Evolutionary conservation across 1,284 basidiomycete species (phyloP).

Genomic region (Trametes sp.): DNA sequence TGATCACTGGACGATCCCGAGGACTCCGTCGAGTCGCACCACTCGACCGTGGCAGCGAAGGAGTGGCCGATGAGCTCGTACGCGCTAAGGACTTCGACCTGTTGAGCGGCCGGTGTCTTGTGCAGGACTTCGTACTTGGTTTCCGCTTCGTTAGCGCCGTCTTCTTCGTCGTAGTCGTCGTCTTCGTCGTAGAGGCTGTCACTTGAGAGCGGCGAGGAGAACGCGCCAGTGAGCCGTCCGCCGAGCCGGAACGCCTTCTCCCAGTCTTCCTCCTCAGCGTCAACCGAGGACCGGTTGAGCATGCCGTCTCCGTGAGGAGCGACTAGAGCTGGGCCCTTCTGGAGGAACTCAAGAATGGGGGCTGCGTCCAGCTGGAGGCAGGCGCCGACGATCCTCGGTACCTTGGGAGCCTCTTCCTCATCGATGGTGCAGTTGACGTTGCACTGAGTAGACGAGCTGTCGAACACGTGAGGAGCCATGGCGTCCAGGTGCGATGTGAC

Average conservation of each 20-base stretch:
- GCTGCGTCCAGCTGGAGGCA: not conserved
- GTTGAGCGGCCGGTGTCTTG: not conserved
- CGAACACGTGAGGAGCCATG: too few relatives aligned
- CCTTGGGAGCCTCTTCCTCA: not conserved
- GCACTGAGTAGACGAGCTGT: not conserved
- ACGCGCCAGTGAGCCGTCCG: conserved; percentile 1
- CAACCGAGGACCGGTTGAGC: too few relatives aligned
- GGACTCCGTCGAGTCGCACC: not conserved
- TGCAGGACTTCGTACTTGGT: not conserved
- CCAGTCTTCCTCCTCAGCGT: not conserved
- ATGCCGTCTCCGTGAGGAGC: not conserved
- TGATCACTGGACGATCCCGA: not conserved
- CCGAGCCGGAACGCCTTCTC: not conserved
- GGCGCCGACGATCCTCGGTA: not conserved
- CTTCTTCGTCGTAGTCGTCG: not conserved
- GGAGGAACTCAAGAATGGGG: not conserved
- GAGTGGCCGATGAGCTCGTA: not conserved
- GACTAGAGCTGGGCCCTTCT: conserved; percentile 1
- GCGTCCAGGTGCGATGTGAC: too few relatives aligned
- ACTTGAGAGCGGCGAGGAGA: not conserved
- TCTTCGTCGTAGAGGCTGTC: not conserved
- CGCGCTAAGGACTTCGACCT: not conserved
- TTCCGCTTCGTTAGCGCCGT: not conserved
- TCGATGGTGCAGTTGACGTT: not conserved
- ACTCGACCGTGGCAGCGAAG: not conserved